Conservation (phyloP, 2,329 filamentous ascomycete species). For the Lasiodiplodia gonubiensis region DNA sequence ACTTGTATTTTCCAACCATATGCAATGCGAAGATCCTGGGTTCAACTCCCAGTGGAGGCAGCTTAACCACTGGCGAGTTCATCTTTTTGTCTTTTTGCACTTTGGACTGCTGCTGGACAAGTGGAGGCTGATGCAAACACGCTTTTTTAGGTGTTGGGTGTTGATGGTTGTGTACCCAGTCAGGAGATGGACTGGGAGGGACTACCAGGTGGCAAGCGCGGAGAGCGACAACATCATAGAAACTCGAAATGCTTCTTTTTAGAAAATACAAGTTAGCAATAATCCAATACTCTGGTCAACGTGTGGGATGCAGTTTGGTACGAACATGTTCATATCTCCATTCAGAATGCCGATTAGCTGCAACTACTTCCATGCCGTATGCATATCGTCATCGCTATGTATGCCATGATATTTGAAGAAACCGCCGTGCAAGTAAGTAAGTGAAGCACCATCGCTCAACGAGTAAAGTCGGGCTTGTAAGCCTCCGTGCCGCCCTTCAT, state of each 20-base stretch:
- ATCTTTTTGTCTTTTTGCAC: conserved; percentile 6
- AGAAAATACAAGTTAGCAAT: not conserved
- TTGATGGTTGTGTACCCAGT: not conserved
- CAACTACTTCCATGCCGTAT: not conserved
- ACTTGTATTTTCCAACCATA: conserved; percentile 21
- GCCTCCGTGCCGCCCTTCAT: conserved; percentile 71
- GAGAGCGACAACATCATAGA: not conserved
- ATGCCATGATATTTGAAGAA: not conserved
- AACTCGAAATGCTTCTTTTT: not conserved
- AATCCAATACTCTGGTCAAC: not conserved
- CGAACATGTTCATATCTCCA: not conserved
- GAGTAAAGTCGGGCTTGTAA: conserved; percentile 64
- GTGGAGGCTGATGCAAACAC: not conserved
- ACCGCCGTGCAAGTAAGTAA: not conserved
- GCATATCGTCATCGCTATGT: not conserved
- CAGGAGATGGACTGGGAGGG: not conserved
- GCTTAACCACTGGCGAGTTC: conserved; percentile 14
- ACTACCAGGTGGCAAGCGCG: not conserved
- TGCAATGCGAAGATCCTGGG: conserved; percentile 29
- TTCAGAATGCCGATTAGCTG: not conserved
- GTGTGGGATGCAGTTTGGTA: not conserved
- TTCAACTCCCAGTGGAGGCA: conserved; percentile 28
- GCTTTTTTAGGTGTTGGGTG: not conserved
- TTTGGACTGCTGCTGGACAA: not conserved
- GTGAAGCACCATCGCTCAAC: not conserved